Conservation (phyloP, 331 rosid species). For the Malus hybrid region DNA sequence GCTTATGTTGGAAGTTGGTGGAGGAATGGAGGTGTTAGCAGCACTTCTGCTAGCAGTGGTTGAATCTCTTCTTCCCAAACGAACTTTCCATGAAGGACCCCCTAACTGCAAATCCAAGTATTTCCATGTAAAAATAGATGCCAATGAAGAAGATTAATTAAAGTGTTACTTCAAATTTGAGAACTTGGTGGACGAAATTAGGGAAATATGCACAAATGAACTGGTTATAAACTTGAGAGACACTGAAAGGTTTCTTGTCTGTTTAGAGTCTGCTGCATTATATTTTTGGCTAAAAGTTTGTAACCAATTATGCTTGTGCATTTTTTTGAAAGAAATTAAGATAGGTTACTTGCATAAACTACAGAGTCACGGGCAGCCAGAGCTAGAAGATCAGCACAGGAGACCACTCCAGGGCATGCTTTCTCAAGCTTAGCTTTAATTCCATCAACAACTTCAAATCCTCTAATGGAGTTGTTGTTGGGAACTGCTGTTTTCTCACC, state of each 20-base stretch:
- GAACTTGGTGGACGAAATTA: not conserved
- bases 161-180: not conserved
- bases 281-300: too few relatives aligned
- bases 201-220: not conserved
- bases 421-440: conserved; percentile 50
- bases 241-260: not conserved
- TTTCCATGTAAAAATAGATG: not conserved
- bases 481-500: conserved; percentile 66
- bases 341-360: conserved; percentile 4
- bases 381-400: conserved; percentile 71
- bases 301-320: too few relatives aligned
- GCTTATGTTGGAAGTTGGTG: conserved; percentile 15
- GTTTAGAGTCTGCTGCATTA: too few relatives aligned
- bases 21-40: conserved; percentile 37
- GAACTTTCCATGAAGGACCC: conserved; percentile 50
- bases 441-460: conserved; percentile 46
- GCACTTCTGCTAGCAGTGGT: conserved; percentile 37
- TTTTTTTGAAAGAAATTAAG: not conserved
- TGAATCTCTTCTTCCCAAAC: conserved; percentile 55
- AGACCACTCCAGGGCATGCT: conserved; percentile 56
- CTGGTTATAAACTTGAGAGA: not conserved
- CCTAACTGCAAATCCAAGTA: conserved; percentile 29
- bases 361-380: conserved; percentile 60
- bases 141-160: not conserved
- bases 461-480: conserved; percentile 46